Conservation (phyloP, 2,329 filamentous ascomycete species). For the Lojkania enalia region DNA sequence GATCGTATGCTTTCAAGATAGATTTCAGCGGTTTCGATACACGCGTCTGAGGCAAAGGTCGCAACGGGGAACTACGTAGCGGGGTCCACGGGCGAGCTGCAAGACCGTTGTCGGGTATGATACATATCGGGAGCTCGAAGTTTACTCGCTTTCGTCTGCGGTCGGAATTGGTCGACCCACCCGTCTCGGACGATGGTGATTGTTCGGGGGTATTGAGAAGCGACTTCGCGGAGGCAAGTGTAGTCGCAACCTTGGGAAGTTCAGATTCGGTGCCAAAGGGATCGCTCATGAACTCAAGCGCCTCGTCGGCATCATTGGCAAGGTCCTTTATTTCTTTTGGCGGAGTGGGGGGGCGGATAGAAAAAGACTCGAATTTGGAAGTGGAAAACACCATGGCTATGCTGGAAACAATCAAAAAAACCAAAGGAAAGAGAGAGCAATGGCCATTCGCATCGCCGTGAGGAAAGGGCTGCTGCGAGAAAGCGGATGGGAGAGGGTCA, state of each 20-base stretch:
- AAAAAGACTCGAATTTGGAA: constrained; percentile 50
- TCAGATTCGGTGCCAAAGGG: constrained; percentile 41
- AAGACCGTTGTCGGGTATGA: constrained; percentile 55
- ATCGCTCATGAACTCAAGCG: constrained; percentile 49
- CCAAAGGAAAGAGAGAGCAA: constrained; percentile 21
- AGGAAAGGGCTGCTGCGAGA: neutral
- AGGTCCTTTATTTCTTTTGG: constrained; percentile 52
- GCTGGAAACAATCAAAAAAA: constrained; percentile 29
- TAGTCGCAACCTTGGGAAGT: constrained; percentile 17
- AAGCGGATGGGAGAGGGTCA: neutral
- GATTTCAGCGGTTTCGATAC: constrained; percentile 65
- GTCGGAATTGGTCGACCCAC: constrained; percentile 36
- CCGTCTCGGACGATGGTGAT: constrained; percentile 49
- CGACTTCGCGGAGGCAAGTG: constrained; percentile 22
- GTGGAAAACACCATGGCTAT: constrained; percentile 47
- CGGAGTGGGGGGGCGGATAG: constrained; percentile 60
- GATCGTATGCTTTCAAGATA: constrained; percentile 75
- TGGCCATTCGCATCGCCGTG: constrained; percentile 30
- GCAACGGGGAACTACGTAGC: constrained; percentile 48
- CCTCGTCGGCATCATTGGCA: constrained; percentile 43
- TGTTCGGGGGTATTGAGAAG: constrained; percentile 45
- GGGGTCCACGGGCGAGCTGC: constrained; percentile 33
- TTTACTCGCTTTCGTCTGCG: constrained; percentile 54
- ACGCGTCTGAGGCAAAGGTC: constrained; percentile 53
- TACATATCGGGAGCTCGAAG: constrained; percentile 65